A percentile compares a stretch with the other conserved stretches of the same genome.
Conservation (phyloP, 2,329 filamentous ascomycete species). For the Colletotrichum agaves region DNA sequence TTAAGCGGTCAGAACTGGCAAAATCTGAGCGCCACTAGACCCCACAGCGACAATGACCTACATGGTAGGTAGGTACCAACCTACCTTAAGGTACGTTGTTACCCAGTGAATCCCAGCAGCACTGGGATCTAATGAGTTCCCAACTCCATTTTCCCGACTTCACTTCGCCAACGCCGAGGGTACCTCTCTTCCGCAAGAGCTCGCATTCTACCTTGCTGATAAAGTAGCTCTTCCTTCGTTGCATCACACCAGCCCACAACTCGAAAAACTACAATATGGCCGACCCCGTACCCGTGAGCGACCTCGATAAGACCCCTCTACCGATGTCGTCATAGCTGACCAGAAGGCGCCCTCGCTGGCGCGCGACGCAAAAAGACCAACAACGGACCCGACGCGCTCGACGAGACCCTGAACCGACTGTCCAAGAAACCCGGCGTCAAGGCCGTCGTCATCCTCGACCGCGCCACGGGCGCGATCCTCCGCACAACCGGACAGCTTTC, state of each 20-base stretch:
- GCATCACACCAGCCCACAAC: background rate
- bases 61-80: too few relatives aligned
- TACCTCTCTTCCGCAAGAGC: background rate
- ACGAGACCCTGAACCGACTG: conserved; percentile 74
- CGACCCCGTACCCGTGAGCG: conserved; percentile 36
- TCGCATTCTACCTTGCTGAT: background rate
- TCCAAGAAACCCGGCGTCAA: conserved; percentile 83
- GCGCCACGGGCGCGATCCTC: conserved; percentile 76
- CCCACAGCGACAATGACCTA: conserved; percentile 18
- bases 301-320: conserved; percentile 24
- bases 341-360: conserved; percentile 2
- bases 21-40: conserved; percentile 33
- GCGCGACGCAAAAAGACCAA: conserved; percentile 42
- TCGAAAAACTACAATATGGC: conserved; percentile 35
- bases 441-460: conserved; percentile 80
- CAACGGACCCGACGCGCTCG: conserved; percentile 69
- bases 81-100: too few relatives aligned
- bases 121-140: conserved; percentile 3
- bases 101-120: conserved; percentile 30
- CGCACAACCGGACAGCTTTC: conserved; percentile 77
- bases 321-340: conserved; percentile 37
- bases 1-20: conserved; percentile 49
- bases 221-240: background rate
- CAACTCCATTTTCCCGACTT: background rate
- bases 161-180: background rate